Conservation (phyloP, 2,329 filamentous ascomycete species). For the Monosporascus sp. region DNA sequence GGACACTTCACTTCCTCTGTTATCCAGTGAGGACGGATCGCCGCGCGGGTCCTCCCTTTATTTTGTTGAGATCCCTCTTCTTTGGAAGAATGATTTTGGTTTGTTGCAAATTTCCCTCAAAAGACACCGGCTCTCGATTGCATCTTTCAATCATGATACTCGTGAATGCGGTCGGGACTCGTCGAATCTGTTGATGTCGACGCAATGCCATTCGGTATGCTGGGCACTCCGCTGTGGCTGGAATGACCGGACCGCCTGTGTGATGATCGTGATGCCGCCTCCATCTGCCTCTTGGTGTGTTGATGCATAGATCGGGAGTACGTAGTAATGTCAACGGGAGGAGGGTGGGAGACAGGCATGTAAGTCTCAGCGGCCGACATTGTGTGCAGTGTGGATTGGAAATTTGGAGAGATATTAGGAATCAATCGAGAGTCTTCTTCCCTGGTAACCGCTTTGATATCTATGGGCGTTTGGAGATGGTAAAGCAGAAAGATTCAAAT, state of each 20-base stretch:
- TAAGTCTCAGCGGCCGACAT: conserved; percentile 24
- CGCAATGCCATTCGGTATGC: conserved; percentile 23
- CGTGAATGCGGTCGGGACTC: conserved; percentile 12
- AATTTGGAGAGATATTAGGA: neutral
- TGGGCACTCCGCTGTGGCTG: conserved; percentile 7
- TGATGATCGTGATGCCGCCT: conserved; percentile 45
- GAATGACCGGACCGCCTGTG: conserved; percentile 23
- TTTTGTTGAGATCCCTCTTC: too few relatives aligned
- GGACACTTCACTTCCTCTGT: too few relatives aligned
- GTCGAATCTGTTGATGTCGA: conserved; percentile 9
- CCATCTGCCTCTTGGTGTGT: conserved; percentile 63
- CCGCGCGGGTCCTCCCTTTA: too few relatives aligned
- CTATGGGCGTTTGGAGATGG: too few relatives aligned
- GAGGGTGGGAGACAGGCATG: conserved; percentile 21
- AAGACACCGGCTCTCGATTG: too few relatives aligned
- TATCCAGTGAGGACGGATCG: too few relatives aligned
- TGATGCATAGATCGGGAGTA: conserved; percentile 59
- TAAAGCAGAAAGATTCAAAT: too few relatives aligned
- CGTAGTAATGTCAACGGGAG: conserved; percentile 27
- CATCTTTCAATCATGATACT: conserved; percentile 21
- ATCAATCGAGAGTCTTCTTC: neutral
- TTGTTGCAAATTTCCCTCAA: too few relatives aligned
- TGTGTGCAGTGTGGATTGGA: conserved; percentile 1
- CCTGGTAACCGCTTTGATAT: too few relatives aligned
- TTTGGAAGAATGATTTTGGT: too few relatives aligned